Conservation (phyloP, 1,284 basidiomycete species). For the Kalmanozyma brasiliensis region DNA sequence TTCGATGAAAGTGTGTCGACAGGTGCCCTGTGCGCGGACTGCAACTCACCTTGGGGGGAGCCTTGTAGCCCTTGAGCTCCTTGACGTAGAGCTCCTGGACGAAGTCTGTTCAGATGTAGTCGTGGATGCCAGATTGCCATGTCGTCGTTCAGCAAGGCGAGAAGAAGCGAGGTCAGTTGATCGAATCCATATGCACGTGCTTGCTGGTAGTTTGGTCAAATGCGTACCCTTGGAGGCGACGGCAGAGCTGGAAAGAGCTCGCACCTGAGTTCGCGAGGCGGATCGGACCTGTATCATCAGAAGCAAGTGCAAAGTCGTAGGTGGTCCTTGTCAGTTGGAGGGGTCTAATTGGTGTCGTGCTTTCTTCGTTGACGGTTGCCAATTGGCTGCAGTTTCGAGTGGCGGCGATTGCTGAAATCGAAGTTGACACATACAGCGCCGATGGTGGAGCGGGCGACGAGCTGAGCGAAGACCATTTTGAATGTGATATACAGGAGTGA, state of each 20-base stretch:
- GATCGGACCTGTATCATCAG: conserved; percentile 44
- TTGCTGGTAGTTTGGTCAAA: conserved; percentile 6
- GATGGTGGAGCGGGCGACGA: conserved; percentile 45
- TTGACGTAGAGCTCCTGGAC: conserved; percentile 90
- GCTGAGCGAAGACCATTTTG: conserved; percentile 42
- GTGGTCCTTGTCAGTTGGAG: conserved; percentile 32
- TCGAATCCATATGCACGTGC: neutral
- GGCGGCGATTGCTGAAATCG: neutral
- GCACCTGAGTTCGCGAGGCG: conserved; percentile 48
- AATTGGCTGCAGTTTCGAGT: neutral
- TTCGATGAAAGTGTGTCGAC: neutral
- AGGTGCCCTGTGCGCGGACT: conserved; percentile 11
- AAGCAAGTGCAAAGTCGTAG: neutral
- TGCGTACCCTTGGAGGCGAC: conserved; percentile 62
- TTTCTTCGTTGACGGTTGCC: neutral
- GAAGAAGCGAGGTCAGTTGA: conserved; percentile 7
- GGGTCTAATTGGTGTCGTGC: neutral
- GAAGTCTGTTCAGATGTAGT: conserved; percentile 74
- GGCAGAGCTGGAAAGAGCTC: conserved; percentile 62
- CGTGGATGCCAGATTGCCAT: neutral
- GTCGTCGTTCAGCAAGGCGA: no score
- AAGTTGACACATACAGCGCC: conserved; percentile 45
- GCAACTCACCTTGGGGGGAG: conserved; percentile 66
- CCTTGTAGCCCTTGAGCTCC: conserved; percentile 90
- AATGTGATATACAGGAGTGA: conserved; percentile 2